phyloP scores from a whole-genome alignment of 2,329 filamentous ascomycete genomes.

The Fusarium sulawesiense region DNA sequence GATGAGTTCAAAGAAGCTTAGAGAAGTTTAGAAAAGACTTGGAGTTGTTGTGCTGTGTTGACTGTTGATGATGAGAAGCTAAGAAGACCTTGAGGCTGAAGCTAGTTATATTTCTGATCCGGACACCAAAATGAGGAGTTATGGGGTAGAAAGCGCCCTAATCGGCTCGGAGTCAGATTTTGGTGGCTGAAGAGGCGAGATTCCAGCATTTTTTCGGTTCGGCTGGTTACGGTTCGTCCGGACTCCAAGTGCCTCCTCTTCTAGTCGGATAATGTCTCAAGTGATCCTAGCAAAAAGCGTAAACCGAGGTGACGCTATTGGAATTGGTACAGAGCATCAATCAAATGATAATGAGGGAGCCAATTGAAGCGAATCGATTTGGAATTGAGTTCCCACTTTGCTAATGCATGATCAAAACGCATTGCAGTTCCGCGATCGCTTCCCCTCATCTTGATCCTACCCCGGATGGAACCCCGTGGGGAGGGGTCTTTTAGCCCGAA shows the following conservation, averaged over 20 bases:
- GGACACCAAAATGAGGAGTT: constrained; percentile 6
- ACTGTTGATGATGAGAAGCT: constrained; percentile 25
- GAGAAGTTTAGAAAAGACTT: not conserved
- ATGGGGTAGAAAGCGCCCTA: not conserved
- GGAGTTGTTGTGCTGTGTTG: not conserved
- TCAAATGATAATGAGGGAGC: not conserved
- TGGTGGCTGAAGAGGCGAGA: not conserved
- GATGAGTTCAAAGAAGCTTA: not conserved
- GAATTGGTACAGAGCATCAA: not conserved
- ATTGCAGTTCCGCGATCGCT: constrained; percentile 17
- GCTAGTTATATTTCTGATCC: constrained; percentile 28
- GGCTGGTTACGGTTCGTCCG: constrained; percentile 8
- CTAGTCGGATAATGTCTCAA: constrained; percentile 2
- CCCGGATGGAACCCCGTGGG: constrained; percentile 1
- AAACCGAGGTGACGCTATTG: not conserved
- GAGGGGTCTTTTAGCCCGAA: constrained; percentile 18
- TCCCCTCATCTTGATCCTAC: constrained; percentile 18
- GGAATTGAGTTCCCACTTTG: not conserved
- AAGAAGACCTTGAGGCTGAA: constrained; percentile 32
- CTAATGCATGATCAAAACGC: constrained; percentile 9
- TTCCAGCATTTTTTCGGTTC: constrained; percentile 4
- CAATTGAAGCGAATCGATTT: not conserved
- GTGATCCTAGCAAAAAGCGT: not conserved
- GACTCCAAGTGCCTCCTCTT: not conserved
- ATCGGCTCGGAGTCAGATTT: constrained; percentile 11